Conservation (phyloP, 129 eudicot genomes). For the Solidago caesia region DNA sequence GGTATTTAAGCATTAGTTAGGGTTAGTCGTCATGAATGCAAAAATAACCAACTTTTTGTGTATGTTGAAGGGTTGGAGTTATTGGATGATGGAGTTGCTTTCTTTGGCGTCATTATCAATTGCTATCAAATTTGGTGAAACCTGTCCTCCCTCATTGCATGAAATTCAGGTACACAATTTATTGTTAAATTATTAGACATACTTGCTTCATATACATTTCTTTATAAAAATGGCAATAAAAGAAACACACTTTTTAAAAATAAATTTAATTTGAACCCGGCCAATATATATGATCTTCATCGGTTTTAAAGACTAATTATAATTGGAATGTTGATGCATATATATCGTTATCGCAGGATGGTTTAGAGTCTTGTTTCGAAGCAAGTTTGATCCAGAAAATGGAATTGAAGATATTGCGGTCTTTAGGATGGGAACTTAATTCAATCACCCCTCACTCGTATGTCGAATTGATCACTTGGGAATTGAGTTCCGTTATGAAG, state of each 20-base stretch:
- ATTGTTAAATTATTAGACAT: not conserved
- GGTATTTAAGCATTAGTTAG: slow-evolving; percentile 15
- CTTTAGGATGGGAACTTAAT: slow-evolving; percentile 53
- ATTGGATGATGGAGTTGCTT: slow-evolving; percentile 58
- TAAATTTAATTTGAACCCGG: too few species aligned
- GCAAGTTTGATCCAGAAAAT: slow-evolving; percentile 46
- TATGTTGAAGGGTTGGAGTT: slow-evolving; percentile 51
- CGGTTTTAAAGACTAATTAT: too few species aligned
- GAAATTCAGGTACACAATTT: slow-evolving; percentile 49
- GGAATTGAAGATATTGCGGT: slow-evolving; percentile 54
- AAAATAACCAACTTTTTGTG: not conserved
- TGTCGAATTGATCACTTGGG: slow-evolving; percentile 38
- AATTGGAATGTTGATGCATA: not conserved
- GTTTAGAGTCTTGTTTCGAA: slow-evolving; percentile 42
- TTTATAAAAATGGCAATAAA: not conserved
- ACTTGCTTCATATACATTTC: not conserved
- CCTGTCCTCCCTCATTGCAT: slow-evolving; percentile 42
- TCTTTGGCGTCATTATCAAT: slow-evolving; percentile 59
- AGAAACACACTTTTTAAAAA: too few species aligned
- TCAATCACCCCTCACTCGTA: slow-evolving; percentile 51
- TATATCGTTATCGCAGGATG: slow-evolving; percentile 38
- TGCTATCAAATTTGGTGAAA: slow-evolving; percentile 62
- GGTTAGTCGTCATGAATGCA: slow-evolving; percentile 19
- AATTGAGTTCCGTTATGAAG: slow-evolving; percentile 24
- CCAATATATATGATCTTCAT: not conserved